Percentiles rank a stretch among this genome's conserved stretches.
Conservation (phyloP, 768 basidiomycete species). For the Leucocoprinus leucothites region DNA sequence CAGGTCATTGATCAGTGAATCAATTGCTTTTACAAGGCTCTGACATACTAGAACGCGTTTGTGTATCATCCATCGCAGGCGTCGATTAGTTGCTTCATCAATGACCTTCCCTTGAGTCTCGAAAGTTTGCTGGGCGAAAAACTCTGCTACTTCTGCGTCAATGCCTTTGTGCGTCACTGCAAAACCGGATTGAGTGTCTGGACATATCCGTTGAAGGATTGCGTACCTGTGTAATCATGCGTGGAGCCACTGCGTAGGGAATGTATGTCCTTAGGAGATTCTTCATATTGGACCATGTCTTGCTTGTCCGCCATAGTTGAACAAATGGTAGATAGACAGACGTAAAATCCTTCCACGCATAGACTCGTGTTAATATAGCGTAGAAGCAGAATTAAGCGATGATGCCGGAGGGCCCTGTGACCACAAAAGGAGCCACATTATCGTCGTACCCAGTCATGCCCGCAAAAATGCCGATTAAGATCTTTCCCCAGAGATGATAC, state of each 20-base stretch:
- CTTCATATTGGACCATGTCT: slow-evolving; percentile 15
- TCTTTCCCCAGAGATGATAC: background rate
- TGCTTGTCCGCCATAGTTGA: background rate
- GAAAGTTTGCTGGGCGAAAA: slow-evolving; percentile 31
- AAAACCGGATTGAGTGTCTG: background rate
- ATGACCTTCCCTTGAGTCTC: slow-evolving; percentile 27
- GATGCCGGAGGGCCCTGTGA: background rate
- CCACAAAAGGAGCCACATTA: background rate
- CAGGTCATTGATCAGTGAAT: background rate
- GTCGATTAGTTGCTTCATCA: slow-evolving; percentile 38
- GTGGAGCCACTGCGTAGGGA: slow-evolving; percentile 31
- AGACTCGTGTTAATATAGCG: background rate
- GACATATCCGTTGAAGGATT: no score
- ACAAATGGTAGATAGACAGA: background rate
- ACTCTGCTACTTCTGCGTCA: slow-evolving; percentile 43
- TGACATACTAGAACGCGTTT: slow-evolving; percentile 38
- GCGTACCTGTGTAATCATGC: slow-evolving; percentile 6
- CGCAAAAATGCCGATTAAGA: background rate
- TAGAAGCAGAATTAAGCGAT: background rate
- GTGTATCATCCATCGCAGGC: slow-evolving; percentile 44
- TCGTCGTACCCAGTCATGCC: background rate
- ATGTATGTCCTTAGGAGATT: slow-evolving; percentile 28
- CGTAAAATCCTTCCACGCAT: background rate
- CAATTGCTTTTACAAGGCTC: background rate
- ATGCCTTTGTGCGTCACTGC: slow-evolving; percentile 23